A percentile compares a stretch with the other conserved stretches of the same genome.
phyloP scores from a whole-genome alignment of 2,329 filamentous ascomycete species.

The Colletotrichum lindemuthianum region DNA sequence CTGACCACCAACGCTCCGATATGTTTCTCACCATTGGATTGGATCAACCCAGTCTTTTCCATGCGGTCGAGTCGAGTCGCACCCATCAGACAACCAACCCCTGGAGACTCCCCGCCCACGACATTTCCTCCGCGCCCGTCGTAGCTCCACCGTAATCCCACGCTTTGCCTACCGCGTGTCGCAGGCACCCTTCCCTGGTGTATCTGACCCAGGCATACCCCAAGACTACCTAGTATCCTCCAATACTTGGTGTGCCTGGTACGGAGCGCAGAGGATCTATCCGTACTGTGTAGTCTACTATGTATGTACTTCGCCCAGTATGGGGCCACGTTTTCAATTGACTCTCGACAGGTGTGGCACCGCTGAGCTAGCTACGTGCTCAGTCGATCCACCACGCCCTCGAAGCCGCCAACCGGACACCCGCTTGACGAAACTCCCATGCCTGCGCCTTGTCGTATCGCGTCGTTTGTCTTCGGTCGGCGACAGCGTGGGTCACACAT shows the following conservation, averaged over 20 bases:
- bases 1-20: slow-evolving; percentile 15
- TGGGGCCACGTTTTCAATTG: slow-evolving; percentile 25
- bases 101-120: slow-evolving; percentile 31
- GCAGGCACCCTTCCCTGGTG: too few relatives aligned
- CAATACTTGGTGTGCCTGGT: too few relatives aligned
- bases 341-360: slow-evolving; percentile 18
- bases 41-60: slow-evolving; percentile 6
- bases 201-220: too few relatives aligned
- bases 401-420: slow-evolving; percentile 24
- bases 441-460: slow-evolving; percentile 26
- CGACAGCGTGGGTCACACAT: slow-evolving; percentile 30
- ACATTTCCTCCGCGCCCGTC: slow-evolving; percentile 29
- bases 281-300: slow-evolving; percentile 25
- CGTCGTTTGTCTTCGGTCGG: slow-evolving; percentile 35
- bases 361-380: too few relatives aligned
- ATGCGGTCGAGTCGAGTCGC: slow-evolving; percentile 20
- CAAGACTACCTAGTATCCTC: too few relatives aligned
- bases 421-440: slow-evolving; percentile 19
- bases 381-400: too few relatives aligned
- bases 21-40: slow-evolving; percentile 12
- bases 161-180: neutral
- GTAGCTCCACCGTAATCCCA: slow-evolving; percentile 31
- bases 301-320: slow-evolving; percentile 27
- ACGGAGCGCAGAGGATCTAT: neutral
- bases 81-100: slow-evolving; percentile 27